Conservation (phyloP, 1,284 basidiomycete species). For the Apiotrichum domesticum region DNA sequence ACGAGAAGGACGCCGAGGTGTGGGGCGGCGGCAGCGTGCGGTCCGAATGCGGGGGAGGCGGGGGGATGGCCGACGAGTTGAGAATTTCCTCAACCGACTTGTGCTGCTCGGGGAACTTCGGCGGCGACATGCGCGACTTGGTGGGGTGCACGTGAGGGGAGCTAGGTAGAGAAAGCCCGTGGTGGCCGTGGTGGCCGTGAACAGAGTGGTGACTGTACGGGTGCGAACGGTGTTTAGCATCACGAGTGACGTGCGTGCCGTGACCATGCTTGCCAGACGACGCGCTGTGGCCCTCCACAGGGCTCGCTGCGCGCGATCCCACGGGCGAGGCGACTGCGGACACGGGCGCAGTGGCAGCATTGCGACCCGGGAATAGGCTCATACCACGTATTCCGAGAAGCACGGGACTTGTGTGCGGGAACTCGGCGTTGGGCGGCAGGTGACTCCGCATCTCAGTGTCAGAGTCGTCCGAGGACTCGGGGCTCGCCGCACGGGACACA, state of each 20-base stretch:
- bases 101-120: constrained; percentile 25
- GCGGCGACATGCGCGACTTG: constrained; percentile 38
- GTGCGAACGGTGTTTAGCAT: constrained; percentile 44
- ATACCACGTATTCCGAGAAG: constrained; percentile 66
- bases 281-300: constrained; percentile 42
- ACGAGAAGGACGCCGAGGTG: constrained; percentile 27
- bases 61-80: constrained; percentile 42
- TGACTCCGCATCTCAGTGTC: constrained; percentile 36
- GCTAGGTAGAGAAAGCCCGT: constrained; percentile 31
- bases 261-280: constrained; percentile 45
- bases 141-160: constrained; percentile 31
- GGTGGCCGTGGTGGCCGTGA: constrained; percentile 17
- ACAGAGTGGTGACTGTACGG: constrained; percentile 30
- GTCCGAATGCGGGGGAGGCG: constrained; percentile 32
- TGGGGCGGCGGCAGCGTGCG: constrained; percentile 42
- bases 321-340: constrained; percentile 38
- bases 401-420: constrained; percentile 54
- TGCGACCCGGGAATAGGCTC: constrained; percentile 40
- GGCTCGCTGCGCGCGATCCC: constrained; percentile 36
- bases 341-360: constrained; percentile 42
- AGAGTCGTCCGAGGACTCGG: constrained; percentile 39
- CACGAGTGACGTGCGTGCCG: constrained; percentile 38
- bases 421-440: not conserved
- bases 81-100: constrained; percentile 48
- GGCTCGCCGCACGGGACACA: constrained; percentile 39